Base-by-base conservation (phyloP, 2,329 filamentous ascomycete species). In the Aspergillus fijiensis region DNA sequence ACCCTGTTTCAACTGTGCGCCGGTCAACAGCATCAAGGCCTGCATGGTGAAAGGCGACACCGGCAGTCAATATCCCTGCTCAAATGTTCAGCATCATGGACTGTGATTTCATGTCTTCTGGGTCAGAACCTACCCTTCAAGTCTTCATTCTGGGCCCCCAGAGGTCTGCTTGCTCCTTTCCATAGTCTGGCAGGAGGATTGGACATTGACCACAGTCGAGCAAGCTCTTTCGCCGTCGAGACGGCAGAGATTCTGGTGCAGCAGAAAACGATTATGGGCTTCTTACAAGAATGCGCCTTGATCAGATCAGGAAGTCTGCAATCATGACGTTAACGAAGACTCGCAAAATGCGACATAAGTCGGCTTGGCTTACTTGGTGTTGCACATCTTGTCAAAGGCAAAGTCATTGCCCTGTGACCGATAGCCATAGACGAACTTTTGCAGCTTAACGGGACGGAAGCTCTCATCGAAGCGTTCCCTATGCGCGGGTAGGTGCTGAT, bases 191-290 rank as follows among this genome's bases (percentile, higher is more conserved):
- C 81, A 10, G 75, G 72, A 1, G 80, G 71, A 25, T 77, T 76
- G 16, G 81, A 82, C 31, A 75, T 77, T 1, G 77, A 75, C 87
- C 89, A 94, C 77, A 86, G 84, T 25, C 86, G 84, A 2, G 87
- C 85, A 39, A 96, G 80, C 48, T 84, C 76, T 58, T 84, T 84
- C 10, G 91, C 90, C 1, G 91, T 93, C 9, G 75, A 79, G 50
- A 87, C 83, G 33, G 88, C 87, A 0, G 89, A 89, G 61, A 87
- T 89, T 39, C 90, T 81, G 0, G 91, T 95, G 63, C 88, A 88
- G 69, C 92, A 95, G 70, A 96, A 96, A 0, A 96, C 80, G 81
- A 96, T 89, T 19, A 91, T 88, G 0, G 91, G 91, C 69, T 95
- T 95, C 47, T 80, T 81, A 49, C 85, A 81, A 0, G 86, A 87